Evolutionary conservation across 148 eudicot species (phyloP), one percentile per base, ranked within the genome.

Genomic region (Hydrangea macrophylla): DNA sequence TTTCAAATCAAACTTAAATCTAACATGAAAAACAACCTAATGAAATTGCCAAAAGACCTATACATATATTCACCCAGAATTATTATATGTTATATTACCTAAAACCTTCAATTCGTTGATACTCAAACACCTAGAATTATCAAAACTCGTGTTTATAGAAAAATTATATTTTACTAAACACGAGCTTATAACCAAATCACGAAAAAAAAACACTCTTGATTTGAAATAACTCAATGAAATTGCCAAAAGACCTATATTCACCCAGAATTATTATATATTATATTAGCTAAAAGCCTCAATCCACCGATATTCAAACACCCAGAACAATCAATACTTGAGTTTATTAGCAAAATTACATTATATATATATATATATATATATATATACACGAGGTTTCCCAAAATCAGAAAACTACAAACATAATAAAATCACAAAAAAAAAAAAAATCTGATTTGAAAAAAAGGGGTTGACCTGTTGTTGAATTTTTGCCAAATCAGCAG

Each of bases 401-500:
- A 48, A 58, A 60, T 24, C 7, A 39, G 32, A 53, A 63, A 68
- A 50, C 9, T 28, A n/a, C 48, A 51, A 31, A n/a, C n/a, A n/a
- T n/a, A n/a, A 23, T 2, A 45, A 57, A 68, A 35, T 1, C 18
- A 42, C 1, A 9, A 12, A 67, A 70, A 9, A 2, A 23, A 39
- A 63, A 11, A 30, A 18, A 33, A 2, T 28, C 37, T 31, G 10
- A 61, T 32, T 30, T 17, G 50, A 40, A 9, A 22, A 27, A 30
- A 44, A 12, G 18, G 25, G 50, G 40, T 4, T 6, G 60, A 90
- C 98, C 95, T 93, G 98, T 40, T 90, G 89, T 64, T 90, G 96
- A 70, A 93, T 90, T 79, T 82, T 77, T 53, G 96, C 89, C 35
- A 93, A 50, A 7, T 93, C 96, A 58, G 71, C 82, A 0, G 96